Percentiles rank a stretch among this genome's conserved stretches.
phyloP scores from a whole-genome alignment of 2,329 filamentous ascomycete species.

The Ceratocystiopsis minuta region DNA sequence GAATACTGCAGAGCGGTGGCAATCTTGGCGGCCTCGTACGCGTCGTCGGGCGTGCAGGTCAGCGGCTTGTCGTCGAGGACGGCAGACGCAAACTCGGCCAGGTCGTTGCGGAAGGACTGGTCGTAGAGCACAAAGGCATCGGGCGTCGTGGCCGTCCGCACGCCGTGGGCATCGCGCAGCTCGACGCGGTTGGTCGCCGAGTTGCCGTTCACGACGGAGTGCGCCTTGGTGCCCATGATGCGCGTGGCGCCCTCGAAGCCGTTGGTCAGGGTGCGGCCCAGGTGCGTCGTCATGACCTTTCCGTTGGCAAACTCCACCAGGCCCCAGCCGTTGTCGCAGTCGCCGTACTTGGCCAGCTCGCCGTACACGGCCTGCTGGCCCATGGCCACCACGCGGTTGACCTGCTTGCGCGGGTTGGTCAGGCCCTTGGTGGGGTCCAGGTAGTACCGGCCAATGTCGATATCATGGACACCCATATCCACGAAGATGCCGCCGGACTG shows the following conservation, averaged over 20 bases:
- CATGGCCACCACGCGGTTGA: constrained; percentile 15
- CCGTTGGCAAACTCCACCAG: constrained; percentile 20
- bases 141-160: constrained; percentile 4
- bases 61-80: constrained; percentile 3
- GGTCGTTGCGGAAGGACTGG: constrained; percentile 1
- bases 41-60: constrained; percentile 4
- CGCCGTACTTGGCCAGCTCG: constrained; percentile 14
- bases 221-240: constrained; percentile 17
- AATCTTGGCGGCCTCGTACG: constrained; percentile 6
- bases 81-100: constrained; percentile 3
- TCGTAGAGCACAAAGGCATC: constrained; percentile 3
- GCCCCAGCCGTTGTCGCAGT: constrained; percentile 18
- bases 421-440: constrained; percentile 6
- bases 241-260: constrained; percentile 18
- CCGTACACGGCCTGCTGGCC: constrained; percentile 16
- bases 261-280: constrained; percentile 18
- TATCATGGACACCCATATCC: constrained; percentile 4
- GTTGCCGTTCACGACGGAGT: constrained; percentile 3
- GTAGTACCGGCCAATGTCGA: constrained; percentile 5
- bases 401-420: constrained; percentile 15
- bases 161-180: constrained; percentile 4
- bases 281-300: constrained; percentile 17
- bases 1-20: constrained; percentile 9
- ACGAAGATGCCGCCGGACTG: constrained; percentile 3
- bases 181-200: constrained; percentile 5